Evolutionary conservation across 768 basidiomycete species (phyloP).

Genomic region (Lentinula boryana): DNA sequence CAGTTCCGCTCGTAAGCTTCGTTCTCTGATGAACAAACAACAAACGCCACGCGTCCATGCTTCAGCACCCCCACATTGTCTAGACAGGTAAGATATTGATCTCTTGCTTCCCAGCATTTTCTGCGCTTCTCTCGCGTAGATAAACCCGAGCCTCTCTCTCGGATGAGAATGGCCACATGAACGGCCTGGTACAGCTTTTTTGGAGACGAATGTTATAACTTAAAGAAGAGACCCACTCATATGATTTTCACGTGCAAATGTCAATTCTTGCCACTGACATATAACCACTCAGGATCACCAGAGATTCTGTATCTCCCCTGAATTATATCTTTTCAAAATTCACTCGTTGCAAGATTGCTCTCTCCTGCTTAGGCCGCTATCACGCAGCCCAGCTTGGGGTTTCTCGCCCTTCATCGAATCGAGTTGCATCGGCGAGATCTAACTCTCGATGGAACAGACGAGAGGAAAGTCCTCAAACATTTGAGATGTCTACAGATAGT

Average conservation of each 20-base stretch:
- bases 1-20: conserved; percentile 64
- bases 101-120: conserved; percentile 81
- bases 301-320: not conserved
- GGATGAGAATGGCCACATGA: conserved; percentile 24
- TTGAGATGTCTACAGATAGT: not conserved
- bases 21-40: conserved; percentile 51
- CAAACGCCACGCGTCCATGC: conserved; percentile 52
- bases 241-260: not conserved
- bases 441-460: not conserved
- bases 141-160: conserved; percentile 30
- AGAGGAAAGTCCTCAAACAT: not conserved
- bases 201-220: too few species aligned
- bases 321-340: too few species aligned
- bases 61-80: conserved; percentile 63
- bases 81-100: conserved; percentile 82
- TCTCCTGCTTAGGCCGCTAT: too few species aligned
- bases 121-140: conserved; percentile 61
- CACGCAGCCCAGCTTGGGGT: not conserved
- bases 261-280: too few species aligned
- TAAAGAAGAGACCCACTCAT: too few species aligned
- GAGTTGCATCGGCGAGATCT: not conserved
- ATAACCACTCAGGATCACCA: too few species aligned
- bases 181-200: not conserved
- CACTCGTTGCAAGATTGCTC: too few species aligned
- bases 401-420: not conserved